Evolutionary conservation across 23 red algal species (phyloP).

Genomic region (Pyropia yezoensis): DNA sequence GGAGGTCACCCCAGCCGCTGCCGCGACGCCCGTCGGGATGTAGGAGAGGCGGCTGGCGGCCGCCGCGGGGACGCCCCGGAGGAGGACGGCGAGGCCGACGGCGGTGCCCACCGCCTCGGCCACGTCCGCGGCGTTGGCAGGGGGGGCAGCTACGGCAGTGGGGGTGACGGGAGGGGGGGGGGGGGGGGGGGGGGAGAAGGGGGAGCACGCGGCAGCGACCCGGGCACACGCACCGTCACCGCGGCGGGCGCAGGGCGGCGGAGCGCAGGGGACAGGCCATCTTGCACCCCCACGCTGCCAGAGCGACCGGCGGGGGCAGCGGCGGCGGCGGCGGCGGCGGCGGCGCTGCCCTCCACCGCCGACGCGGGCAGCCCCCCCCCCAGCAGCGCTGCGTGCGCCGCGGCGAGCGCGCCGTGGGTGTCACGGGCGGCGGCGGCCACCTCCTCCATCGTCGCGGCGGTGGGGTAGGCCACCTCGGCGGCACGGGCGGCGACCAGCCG

Average conservation of each 20-base stretch:
- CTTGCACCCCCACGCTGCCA: too few relatives aligned
- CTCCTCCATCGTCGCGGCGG: not conserved
- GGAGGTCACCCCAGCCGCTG: constrained; percentile 1
- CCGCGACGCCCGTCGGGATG: constrained; percentile 35
- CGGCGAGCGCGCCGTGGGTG: constrained; percentile 24
- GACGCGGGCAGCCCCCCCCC: not conserved
- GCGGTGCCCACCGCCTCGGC: constrained; percentile 12
- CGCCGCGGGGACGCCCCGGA: constrained; percentile 41
- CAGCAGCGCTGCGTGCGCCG: constrained; percentile 32
- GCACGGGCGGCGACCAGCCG: constrained; percentile 33
- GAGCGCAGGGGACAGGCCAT: too few relatives aligned
- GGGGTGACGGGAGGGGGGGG: too few relatives aligned
- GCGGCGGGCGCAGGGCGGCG: too few relatives aligned
- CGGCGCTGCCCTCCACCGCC: too few relatives aligned
- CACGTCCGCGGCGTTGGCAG: constrained; percentile 2
- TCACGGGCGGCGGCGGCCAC: constrained; percentile 7
- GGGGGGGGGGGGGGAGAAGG: too few relatives aligned
- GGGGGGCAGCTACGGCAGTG: not conserved
- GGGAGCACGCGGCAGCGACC: too few relatives aligned
- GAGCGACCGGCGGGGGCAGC: too few relatives aligned
- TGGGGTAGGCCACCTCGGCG: constrained; percentile 28
- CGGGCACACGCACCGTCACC: too few relatives aligned
- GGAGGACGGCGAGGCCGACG: constrained; percentile 38
- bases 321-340: too few relatives aligned
- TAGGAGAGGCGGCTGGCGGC: constrained; percentile 38